Base-by-base conservation (phyloP, 768 basidiomycete species). In the Pleurotus pulmonarius region DNA sequence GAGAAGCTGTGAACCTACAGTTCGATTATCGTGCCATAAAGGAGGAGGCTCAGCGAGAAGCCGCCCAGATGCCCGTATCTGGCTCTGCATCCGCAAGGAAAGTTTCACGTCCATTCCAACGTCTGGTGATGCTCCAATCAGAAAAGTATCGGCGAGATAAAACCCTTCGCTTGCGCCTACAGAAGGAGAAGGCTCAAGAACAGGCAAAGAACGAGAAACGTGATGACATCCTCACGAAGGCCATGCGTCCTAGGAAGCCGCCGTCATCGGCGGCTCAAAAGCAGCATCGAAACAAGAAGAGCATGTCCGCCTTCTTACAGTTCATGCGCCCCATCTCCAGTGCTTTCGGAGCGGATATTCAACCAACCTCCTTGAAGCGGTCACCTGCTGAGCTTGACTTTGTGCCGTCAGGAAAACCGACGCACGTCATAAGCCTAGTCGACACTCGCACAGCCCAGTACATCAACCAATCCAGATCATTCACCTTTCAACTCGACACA, bases 241-340 rank as follows among this genome's bases (percentile, higher is more conserved):
- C 88, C 2, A 90, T 92, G 87, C 79, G 83, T 46, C 82, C 81
- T 56, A 74, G 75, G 49, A 77, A 78, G 56, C 51, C 51, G 11
- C 51, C 51, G 11, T 69, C 78, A 57, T 68, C 75, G 0, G 67
- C 77, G 3, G 74, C 64, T 25, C 82, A 83, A 64, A 90, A 91
- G 69, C 86, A 87, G 56, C 88, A 90, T 59, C 80, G 89, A n/a
- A 84, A 87, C 70, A 92, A 92, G 80, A 90, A 91, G 72, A 92
- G 89, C 74, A 88, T 92, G 77, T 92, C 82, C 16, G 87, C 88
- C 4, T 88, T 93, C 69, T 80, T 92, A 71, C 87, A 85, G 63
- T 78, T 92, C 72, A 92, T 92, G 86, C 81, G 91, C n/a, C 92
- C 91, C 1, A 85, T 92, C 51, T 94, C 92, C 13, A 92, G 84